A percentile compares a stretch with the other conserved stretches of the same genome.
phyloP scores from a whole-genome alignment of 2,329 filamentous ascomycete species.

The Celoporthe dispersa region DNA sequence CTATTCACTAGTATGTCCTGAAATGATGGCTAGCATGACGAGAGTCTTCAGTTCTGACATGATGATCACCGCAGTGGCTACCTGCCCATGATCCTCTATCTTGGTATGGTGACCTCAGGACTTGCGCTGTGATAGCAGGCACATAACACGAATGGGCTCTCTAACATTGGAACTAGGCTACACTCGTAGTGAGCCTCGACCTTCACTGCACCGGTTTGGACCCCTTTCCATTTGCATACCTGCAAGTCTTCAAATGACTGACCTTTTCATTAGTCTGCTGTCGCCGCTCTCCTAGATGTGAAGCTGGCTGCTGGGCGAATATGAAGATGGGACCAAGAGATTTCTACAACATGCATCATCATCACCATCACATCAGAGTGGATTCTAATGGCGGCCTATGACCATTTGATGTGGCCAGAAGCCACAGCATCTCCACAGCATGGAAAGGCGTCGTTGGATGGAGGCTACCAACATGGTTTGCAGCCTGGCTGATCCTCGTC shows the following conservation, averaged over 20 bases:
- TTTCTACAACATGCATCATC: not conserved
- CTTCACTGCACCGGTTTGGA: conserved; percentile 51
- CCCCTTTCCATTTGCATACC: not conserved
- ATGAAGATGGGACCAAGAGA: conserved; percentile 13
- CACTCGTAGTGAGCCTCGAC: conserved; percentile 90
- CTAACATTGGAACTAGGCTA: conserved; percentile 65
- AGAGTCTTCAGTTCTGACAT: conserved; percentile 40
- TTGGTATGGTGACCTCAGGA: conserved; percentile 64
- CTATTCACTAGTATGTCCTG: conserved; percentile 87
- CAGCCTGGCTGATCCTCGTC: conserved; percentile 1
- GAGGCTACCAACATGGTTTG: conserved; percentile 9
- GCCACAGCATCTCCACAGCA: conserved; percentile 18
- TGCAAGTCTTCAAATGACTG: not conserved
- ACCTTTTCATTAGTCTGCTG: conserved; percentile 29
- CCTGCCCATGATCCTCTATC: conserved; percentile 93
- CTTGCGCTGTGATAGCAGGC: conserved; percentile 15
- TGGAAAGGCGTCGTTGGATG: conserved; percentile 19
- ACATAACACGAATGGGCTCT: conserved; percentile 26
- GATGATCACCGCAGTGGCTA: conserved; percentile 70
- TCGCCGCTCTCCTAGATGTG: conserved; percentile 59
- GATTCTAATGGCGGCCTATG: not conserved
- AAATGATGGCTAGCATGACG: not conserved
- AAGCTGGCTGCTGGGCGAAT: not conserved
- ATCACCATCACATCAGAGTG: not conserved
- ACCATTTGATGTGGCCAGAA: conserved; percentile 6